These are phyloP conservation scores for Peterozyma xylosa DNA, from an alignment of 805 yeast species.

Conservation along the genomic window DNA sequence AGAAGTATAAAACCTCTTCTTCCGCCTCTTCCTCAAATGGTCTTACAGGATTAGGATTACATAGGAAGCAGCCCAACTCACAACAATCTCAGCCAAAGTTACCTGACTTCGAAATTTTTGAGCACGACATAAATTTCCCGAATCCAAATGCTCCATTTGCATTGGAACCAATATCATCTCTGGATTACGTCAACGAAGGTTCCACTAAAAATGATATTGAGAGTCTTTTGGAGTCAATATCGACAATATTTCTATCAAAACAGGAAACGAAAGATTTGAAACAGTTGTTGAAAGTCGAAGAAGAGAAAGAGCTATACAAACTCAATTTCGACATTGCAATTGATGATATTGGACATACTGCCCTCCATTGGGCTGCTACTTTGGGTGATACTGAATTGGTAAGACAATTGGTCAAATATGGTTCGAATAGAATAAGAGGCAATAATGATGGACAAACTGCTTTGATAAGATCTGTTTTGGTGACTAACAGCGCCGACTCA, in stretches of 20 bases:
- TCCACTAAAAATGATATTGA: conserved; percentile 21
- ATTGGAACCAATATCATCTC: conserved; percentile 32
- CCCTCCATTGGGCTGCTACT: conserved; percentile 94
- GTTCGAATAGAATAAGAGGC: conserved; percentile 63
- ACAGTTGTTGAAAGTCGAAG: conserved; percentile 11
- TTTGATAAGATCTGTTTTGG: conserved; percentile 74
- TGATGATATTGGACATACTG: conserved; percentile 89
- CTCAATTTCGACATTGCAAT: conserved; percentile 76
- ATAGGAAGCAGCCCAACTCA: background rate
- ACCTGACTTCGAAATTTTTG: conserved; percentile 21
- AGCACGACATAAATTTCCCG: conserved; percentile 27
- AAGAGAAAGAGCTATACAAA: conserved; percentile 20
- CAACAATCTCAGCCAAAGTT: conserved; percentile 8
- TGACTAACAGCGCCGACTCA: conserved; percentile 74
- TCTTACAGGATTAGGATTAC: conserved; percentile 5
- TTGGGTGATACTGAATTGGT: conserved; percentile 73
- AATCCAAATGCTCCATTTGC: conserved; percentile 42
- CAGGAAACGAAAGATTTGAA: conserved; percentile 18
- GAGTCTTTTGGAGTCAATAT: conserved; percentile 34
- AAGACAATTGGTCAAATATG: conserved; percentile 54
- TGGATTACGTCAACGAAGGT: conserved; percentile 6
- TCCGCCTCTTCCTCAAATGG: no score
- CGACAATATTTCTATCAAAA: conserved; percentile 42
- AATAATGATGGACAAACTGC: conserved; percentile 87
- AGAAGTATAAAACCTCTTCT: conserved; percentile 21